Percentiles rank a stretch among this genome's conserved stretches.
Conservation (phyloP, 2,329 filamentous ascomycete genomes). For the Dothiorella sarmentorum region DNA sequence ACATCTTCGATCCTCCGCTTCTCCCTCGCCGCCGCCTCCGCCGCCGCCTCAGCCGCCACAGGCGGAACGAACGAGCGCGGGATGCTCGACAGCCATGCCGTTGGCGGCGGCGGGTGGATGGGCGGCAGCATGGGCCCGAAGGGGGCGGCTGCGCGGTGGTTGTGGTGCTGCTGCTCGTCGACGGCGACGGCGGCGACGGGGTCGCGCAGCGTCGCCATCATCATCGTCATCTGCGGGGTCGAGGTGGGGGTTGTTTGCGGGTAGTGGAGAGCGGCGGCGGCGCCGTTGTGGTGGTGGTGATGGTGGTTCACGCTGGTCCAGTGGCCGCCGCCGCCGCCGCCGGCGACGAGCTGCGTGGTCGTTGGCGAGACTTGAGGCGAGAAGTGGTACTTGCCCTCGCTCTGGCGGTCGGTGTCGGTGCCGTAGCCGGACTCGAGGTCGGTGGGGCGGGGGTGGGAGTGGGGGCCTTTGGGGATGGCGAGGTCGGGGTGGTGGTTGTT, state of each 20-base stretch:
- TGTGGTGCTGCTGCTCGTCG: too few relatives aligned
- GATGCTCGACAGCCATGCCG: slow-evolving; percentile 21
- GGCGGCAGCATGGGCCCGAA: too few relatives aligned
- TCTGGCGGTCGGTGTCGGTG: slow-evolving; percentile 40
- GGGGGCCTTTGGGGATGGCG: not conserved
- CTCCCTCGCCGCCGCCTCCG: not conserved
- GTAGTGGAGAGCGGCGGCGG: not conserved
- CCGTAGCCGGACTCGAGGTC: slow-evolving; percentile 42
- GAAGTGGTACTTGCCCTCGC: slow-evolving; percentile 32
- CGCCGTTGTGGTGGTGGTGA: too few relatives aligned
- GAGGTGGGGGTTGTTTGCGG: too few relatives aligned
- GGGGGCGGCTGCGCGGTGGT: too few relatives aligned
- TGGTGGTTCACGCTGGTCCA: slow-evolving; percentile 48
- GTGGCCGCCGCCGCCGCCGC: too few relatives aligned
- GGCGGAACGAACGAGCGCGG: slow-evolving; percentile 13
- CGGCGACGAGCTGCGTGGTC: slow-evolving; percentile 29
- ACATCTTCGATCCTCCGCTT: slow-evolving; percentile 25
- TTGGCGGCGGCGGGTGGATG: not conserved
- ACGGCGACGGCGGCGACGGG: slow-evolving; percentile 17
- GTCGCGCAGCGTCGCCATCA: too few relatives aligned
- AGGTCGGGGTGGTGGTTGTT: not conserved
- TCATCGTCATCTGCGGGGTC: too few relatives aligned
- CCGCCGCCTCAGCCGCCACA: not conserved
- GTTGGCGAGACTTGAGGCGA: slow-evolving; percentile 42
- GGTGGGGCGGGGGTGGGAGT: not conserved